Percentiles rank a stretch among this genome's conserved stretches.
Conservation (phyloP, 192 early-diverging fungal genomes). For the Spizellomyces sp. region DNA sequence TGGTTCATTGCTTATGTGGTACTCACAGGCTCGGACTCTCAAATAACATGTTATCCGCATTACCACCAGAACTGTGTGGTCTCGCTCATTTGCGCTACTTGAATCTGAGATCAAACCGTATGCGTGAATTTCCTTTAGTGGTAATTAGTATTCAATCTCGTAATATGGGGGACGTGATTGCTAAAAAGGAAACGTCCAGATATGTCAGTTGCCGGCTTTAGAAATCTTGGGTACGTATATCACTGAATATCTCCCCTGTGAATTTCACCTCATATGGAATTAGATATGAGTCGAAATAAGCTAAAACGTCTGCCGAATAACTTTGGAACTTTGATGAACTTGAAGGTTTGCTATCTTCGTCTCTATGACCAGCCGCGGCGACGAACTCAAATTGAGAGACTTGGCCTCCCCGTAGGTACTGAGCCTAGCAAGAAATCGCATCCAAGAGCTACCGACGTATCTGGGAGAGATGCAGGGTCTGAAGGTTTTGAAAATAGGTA, state of each 20-base stretch:
- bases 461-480: constrained; percentile 33
- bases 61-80: constrained; percentile 27
- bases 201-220: constrained; percentile 27
- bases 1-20: not conserved
- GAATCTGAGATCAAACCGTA: constrained; percentile 41
- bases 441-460: constrained; percentile 37
- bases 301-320: constrained; percentile 34
- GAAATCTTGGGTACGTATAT: constrained; percentile 35
- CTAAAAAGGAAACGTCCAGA: not conserved
- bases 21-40: constrained; percentile 38
- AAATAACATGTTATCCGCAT: constrained; percentile 37
- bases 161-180: not conserved
- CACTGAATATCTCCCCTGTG: not conserved
- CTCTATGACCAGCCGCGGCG: not conserved
- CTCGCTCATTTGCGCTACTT: constrained; percentile 42
- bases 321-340: constrained; percentile 38
- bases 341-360: constrained; percentile 19
- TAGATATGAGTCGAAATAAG: constrained; percentile 47
- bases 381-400: not conserved
- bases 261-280: not conserved
- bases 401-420: constrained; percentile 26
- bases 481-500: constrained; percentile 46
- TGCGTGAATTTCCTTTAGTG: constrained; percentile 41
- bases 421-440: constrained; percentile 38
- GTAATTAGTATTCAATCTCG: constrained; percentile 5